phyloP scores from a whole-genome alignment of 345 rosid species.

The Leavenworthia alabamica region DNA sequence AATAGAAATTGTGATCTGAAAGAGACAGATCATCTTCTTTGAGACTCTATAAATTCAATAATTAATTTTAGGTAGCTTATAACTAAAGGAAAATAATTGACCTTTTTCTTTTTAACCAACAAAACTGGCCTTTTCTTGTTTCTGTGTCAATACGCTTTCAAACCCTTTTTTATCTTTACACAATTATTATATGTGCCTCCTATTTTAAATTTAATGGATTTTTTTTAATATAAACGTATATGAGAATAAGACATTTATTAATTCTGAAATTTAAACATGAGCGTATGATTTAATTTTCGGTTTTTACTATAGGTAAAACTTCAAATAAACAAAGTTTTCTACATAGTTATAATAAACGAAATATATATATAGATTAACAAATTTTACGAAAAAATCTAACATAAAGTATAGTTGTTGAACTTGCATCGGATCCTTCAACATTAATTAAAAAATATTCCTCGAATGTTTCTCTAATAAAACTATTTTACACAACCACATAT shows the following conservation, averaged over 20 bases:
- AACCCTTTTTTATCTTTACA: slow-evolving; percentile 13
- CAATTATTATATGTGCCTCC: neutral
- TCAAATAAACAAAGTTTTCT: neutral
- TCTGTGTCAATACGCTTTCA: slow-evolving; percentile 25
- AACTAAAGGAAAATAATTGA: slow-evolving; percentile 31
- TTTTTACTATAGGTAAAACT: neutral
- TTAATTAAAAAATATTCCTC: slow-evolving; percentile 20
- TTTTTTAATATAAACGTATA: neutral
- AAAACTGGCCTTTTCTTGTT: slow-evolving; percentile 32
- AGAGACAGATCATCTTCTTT: slow-evolving; percentile 24
- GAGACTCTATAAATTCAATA: slow-evolving; percentile 26
- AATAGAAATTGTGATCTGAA: slow-evolving; percentile 19
- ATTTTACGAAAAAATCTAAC: slow-evolving; percentile 17
- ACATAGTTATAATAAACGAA: neutral
- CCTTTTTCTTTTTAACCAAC: slow-evolving; percentile 30
- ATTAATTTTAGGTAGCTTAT: slow-evolving; percentile 31
- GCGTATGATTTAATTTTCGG: neutral
- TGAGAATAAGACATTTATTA: neutral
- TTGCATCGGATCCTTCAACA: slow-evolving; percentile 36
- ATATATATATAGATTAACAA: slow-evolving; percentile 25
- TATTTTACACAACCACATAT: neutral
- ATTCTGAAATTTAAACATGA: neutral
- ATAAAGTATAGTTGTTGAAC: slow-evolving; percentile 34
- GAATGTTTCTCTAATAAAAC: slow-evolving; percentile 24
- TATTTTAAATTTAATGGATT: neutral